These are phyloP conservation scores for Paramecium primaurelia DNA, from an alignment of 73 alveolate species.

Conservation along the genomic window DNA sequence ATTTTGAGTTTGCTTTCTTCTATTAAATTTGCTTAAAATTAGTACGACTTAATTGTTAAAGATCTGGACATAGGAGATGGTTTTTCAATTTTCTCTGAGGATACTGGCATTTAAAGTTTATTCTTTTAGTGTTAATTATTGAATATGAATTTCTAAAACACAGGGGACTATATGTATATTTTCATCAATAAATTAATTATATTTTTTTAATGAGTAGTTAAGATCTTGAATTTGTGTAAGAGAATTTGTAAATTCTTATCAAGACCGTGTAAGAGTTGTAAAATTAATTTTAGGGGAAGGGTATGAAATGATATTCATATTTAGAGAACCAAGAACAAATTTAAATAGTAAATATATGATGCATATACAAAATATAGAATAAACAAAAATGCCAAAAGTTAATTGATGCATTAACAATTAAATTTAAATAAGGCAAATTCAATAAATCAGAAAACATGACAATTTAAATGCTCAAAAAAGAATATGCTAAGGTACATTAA, in stretches of 20 bases:
- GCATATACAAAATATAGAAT: not conserved
- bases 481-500: not conserved
- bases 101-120: not conserved
- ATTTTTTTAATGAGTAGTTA: not conserved
- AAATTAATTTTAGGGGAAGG: not conserved
- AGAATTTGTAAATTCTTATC: not conserved
- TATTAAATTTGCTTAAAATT: not conserved
- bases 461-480: not conserved
- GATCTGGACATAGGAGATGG: not conserved
- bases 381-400: not conserved
- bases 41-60: not conserved
- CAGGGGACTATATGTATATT: not conserved
- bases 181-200: slow-evolving; percentile 5
- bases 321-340: not conserved
- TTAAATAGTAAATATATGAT: not conserved
- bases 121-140: not conserved
- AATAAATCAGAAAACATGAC: slow-evolving; percentile 12
- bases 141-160: not conserved
- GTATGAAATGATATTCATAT: not conserved
- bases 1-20: not conserved
- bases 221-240: slow-evolving; percentile 2
- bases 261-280: not conserved
- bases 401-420: not conserved
- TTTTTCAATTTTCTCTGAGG: not conserved
- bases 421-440: slow-evolving; percentile 38